Conservation (phyloP, 768 basidiomycete genomes). For the Termitomyces sp. region DNA sequence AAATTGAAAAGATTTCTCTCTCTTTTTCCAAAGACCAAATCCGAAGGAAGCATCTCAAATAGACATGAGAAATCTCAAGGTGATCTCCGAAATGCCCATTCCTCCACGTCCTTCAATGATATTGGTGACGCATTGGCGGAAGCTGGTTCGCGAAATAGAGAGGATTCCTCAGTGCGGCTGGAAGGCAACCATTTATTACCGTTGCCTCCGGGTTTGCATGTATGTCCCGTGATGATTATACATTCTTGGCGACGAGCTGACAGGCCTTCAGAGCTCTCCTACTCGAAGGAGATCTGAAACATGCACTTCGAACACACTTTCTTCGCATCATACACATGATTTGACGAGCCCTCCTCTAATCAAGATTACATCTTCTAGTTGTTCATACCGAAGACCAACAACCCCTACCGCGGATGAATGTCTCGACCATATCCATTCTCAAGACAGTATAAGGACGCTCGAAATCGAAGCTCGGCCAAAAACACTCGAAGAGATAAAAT, state of each 20-base stretch:
- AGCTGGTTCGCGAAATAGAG: background rate
- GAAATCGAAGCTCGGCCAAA: conserved; percentile 21
- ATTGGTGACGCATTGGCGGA: background rate
- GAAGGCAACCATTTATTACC: conserved; percentile 4
- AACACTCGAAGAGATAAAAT: conserved; percentile 32
- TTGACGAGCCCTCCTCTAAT: conserved; percentile 11
- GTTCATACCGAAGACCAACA: conserved; percentile 5
- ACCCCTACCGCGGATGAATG: background rate
- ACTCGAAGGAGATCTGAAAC: conserved; percentile 17
- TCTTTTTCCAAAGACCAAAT: background rate
- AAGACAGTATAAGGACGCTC: background rate
- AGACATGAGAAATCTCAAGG: background rate
- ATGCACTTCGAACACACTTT: conserved; percentile 9
- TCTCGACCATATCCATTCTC: background rate
- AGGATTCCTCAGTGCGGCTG: background rate
- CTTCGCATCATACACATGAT: background rate
- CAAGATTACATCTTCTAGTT: conserved; percentile 18
- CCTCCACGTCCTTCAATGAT: background rate
- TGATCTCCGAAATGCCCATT: background rate
- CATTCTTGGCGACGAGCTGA: background rate
- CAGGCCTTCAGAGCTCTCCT: conserved; percentile 6
- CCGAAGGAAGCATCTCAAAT: background rate
- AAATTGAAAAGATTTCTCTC: conserved; percentile 25
- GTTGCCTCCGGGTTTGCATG: conserved; percentile 24
- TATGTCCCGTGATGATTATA: conserved; percentile 5